phyloP scores from a whole-genome alignment of 2,329 filamentous ascomycete genomes.

The Periconia sp. region DNA sequence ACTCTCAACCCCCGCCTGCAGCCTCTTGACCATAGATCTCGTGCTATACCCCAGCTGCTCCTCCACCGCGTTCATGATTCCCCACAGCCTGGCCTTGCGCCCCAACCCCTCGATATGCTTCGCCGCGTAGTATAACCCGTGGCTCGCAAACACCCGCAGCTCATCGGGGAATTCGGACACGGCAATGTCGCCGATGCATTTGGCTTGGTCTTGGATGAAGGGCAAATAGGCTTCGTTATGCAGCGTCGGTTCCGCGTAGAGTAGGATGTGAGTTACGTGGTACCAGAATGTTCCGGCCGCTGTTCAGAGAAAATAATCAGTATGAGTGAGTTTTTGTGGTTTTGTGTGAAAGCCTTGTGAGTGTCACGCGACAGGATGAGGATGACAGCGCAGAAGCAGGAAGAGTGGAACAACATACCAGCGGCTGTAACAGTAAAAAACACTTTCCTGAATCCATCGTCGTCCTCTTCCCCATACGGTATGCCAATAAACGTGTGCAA shows the following conservation, averaged over 20 bases:
- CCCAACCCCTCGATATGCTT: constrained; percentile 38
- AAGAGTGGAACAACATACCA: constrained; percentile 7
- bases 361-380: not conserved
- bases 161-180: constrained; percentile 37
- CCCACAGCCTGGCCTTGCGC: constrained; percentile 37
- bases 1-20: constrained; percentile 27
- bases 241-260: constrained; percentile 33
- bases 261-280: constrained; percentile 32
- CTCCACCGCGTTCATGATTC: constrained; percentile 34
- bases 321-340: not conserved
- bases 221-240: constrained; percentile 27
- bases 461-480: constrained; percentile 31
- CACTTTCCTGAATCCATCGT: constrained; percentile 33
- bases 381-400: not conserved
- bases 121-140: constrained; percentile 37
- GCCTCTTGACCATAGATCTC: constrained; percentile 24
- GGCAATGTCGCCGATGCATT: constrained; percentile 30
- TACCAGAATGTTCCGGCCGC: constrained; percentile 38
- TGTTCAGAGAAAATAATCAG: constrained; percentile 3
- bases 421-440: constrained; percentile 36
- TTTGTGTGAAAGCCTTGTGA: not conserved
- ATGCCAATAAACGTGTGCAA: constrained; percentile 35
- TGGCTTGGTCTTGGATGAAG: constrained; percentile 33
- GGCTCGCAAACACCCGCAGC: constrained; percentile 33
- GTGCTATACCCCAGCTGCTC: constrained; percentile 35